These are phyloP conservation scores for Malus hybrid DNA, from an alignment of 331 rosid genomes.

Conservation along the genomic window DNA sequence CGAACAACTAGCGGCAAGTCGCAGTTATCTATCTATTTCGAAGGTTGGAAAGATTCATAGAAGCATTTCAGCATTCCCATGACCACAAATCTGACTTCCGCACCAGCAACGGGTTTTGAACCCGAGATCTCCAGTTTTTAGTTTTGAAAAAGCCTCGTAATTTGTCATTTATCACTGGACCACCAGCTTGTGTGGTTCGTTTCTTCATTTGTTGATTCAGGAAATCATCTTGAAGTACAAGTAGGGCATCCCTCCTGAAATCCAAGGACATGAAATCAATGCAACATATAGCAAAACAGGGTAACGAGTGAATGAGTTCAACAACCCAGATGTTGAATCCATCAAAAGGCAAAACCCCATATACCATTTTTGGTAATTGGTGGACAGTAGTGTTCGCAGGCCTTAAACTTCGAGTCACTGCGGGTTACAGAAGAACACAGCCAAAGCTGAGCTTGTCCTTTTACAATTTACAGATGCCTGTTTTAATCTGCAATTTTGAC, in stretches of 20 bases:
- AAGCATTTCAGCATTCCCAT: no score
- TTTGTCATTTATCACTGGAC: no score
- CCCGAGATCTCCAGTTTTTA: no score
- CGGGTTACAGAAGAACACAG: background rate
- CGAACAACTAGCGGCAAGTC: no score
- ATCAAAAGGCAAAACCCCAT: background rate
- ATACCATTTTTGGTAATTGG: background rate
- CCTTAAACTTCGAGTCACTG: background rate
- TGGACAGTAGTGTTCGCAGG: background rate
- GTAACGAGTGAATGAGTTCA: background rate
- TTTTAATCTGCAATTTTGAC: background rate
- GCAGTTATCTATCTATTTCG: no score
- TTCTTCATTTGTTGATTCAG: background rate
- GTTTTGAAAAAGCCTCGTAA: no score
- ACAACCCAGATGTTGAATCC: background rate
- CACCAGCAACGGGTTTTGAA: no score
- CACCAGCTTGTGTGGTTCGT: no score
- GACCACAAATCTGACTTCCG: no score
- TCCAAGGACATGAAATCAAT: background rate
- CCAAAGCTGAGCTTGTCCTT: background rate
- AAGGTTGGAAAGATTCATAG: no score
- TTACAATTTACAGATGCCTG: background rate
- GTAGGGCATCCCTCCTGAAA: background rate
- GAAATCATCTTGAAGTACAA: background rate
- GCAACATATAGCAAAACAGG: background rate